phyloP scores from a whole-genome alignment of 495 filamentous ascomycete species.

The Venustampulla echinocandica region DNA sequence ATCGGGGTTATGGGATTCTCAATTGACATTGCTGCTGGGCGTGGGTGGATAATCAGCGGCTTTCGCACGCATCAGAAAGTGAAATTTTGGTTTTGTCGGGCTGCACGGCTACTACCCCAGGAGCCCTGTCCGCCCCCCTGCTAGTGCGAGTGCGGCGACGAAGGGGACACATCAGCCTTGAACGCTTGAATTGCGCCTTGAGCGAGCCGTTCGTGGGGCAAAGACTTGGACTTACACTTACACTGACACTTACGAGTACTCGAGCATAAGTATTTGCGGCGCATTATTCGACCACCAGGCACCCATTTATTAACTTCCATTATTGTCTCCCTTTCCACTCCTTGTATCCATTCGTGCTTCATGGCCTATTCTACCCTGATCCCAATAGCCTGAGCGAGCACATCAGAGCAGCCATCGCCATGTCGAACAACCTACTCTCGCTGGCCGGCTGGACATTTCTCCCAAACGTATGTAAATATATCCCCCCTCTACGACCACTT shows the following conservation, averaged over 20 bases:
- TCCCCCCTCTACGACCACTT: too few relatives aligned
- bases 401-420: background rate
- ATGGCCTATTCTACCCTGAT: too few relatives aligned
- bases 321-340: background rate
- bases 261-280: too few relatives aligned
- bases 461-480: conserved; percentile 54
- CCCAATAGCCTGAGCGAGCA: too few relatives aligned
- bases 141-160: conserved; percentile 5
- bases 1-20: conserved; percentile 1
- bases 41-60: background rate
- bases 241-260: too few relatives aligned
- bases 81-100: too few relatives aligned
- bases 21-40: conserved; percentile 17
- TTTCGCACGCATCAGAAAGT: background rate
- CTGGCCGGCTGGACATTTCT: conserved; percentile 74
- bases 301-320: too few relatives aligned
- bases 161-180: conserved; percentile 15
- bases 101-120: conserved; percentile 3
- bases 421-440: conserved; percentile 47
- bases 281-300: too few relatives aligned
- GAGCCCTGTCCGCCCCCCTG: conserved; percentile 1
- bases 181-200: background rate
- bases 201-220: background rate
- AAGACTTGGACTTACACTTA: too few relatives aligned
- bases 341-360: background rate